Base-by-base conservation (phyloP, 768 basidiomycete species). In the Chalciporus piperatus region DNA sequence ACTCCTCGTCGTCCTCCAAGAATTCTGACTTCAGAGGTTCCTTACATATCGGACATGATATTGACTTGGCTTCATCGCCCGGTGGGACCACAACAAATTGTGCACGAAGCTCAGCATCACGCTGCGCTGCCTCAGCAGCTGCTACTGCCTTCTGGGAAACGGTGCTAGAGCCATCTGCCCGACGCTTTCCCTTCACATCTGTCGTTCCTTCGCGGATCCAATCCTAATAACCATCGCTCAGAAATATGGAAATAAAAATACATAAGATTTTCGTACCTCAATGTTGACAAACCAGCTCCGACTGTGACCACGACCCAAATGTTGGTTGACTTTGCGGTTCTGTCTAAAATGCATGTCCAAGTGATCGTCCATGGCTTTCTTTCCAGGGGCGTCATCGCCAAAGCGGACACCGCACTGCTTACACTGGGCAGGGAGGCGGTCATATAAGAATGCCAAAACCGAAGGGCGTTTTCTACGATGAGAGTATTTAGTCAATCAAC, bases 301-400 rank as follows among this genome's bases (percentile, higher is more conserved):
- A 60, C 87, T 90, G 59, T 93, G 86, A 33, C 92, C 93, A 52
- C 96, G 80, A 0, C 90, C 92, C 16, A 81, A 71, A 38, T 83
- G 85, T 67, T 88, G 86, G 61, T 76, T 84, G 23, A 85, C 84
- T 68, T 89, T 89, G 53, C 87, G 81, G 63, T 98, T 98, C 66
- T 96, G 88, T 66, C 85, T 79, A 73, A 97, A 98, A 69, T 99
- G 96, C 87, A 91, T 89, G 67, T 99, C 96, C 61, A 98, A 78
- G 65, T 99, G 97, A 51, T 85, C 82, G 60, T 95, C 82, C 76
- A 94, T 79, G 35, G 73, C 76, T 65, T 83, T 86, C 72, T 86
- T 91, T 54, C 90, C 93, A 47, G 74, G 61, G 23, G 72, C 65
- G 27, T 80, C 83, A 59, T 91, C 89, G 43, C 87, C 74, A 69